phyloP scores from a whole-genome alignment of 371 early-diverging fungal genomes.

The Syncephalastrum sp. region DNA sequence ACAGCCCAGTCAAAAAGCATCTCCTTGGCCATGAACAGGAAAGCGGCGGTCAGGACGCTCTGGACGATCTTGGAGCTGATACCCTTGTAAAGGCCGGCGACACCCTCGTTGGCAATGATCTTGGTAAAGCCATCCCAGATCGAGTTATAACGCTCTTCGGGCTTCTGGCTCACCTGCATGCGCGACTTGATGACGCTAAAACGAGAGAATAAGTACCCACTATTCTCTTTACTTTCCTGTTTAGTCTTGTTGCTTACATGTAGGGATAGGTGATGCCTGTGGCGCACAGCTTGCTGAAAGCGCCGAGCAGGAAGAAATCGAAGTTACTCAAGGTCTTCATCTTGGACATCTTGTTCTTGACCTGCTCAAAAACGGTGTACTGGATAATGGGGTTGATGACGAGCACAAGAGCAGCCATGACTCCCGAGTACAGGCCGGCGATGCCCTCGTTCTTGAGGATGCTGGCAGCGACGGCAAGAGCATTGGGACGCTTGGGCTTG shows the following conservation, averaged over 20 bases:
- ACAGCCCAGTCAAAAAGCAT: constrained; percentile 75
- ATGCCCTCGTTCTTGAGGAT: constrained; percentile 89
- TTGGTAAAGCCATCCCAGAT: constrained; percentile 87
- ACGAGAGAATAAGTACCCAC: not conserved
- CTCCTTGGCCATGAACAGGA: constrained; percentile 92
- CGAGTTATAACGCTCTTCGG: constrained; percentile 73
- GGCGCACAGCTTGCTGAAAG: constrained; percentile 90
- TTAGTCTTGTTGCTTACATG: constrained; percentile 57
- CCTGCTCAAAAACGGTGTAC: constrained; percentile 94
- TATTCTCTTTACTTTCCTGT: not conserved
- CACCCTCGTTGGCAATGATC: constrained; percentile 86
- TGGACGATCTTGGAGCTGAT: constrained; percentile 91
- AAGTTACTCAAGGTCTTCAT: constrained; percentile 65
- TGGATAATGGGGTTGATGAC: constrained; percentile 98
- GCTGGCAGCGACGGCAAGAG: constrained; percentile 52
- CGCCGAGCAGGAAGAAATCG: constrained; percentile 95
- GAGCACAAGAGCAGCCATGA: constrained; percentile 90
- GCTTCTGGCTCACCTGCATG: constrained; percentile 91
- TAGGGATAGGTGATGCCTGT: constrained; percentile 97
- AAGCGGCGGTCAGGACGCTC: constrained; percentile 88
- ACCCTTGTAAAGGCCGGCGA: constrained; percentile 85
- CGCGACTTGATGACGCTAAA: constrained; percentile 88
- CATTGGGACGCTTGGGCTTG: constrained; percentile 35
- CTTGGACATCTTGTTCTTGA: constrained; percentile 67
- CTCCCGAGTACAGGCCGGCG: constrained; percentile 85